These are phyloP conservation scores for Aegilops longissima DNA, from an alignment of 176 grass and related monocot species.

Conservation along the genomic window DNA sequence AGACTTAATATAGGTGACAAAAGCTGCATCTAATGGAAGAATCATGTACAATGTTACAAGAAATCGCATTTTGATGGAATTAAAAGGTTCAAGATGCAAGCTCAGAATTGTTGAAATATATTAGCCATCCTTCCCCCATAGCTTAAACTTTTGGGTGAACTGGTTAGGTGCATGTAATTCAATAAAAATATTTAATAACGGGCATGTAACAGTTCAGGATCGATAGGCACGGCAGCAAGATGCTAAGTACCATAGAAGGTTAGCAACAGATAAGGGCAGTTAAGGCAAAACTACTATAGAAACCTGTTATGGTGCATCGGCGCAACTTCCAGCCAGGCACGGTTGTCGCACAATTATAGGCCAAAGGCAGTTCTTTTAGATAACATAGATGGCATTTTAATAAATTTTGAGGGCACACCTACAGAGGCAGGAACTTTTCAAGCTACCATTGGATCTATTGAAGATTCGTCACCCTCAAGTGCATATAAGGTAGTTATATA, in stretches of 20 bases:
- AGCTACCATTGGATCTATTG: not conserved
- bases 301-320: not conserved
- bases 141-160: not conserved
- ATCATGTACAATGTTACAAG: slow-evolving; percentile 11
- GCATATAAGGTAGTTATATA: not conserved
- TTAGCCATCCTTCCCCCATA: not conserved
- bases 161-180: slow-evolving; percentile 4
- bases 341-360: not conserved
- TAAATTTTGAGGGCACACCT: not conserved
- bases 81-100: not conserved
- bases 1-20: slow-evolving; percentile 36
- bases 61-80: slow-evolving; percentile 20
- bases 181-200: slow-evolving; percentile 1
- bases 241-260: slow-evolving; percentile 10
- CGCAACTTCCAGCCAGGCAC: not conserved
- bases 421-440: not conserved
- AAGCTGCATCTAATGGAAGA: slow-evolving; percentile 28
- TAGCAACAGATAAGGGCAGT: slow-evolving; percentile 20
- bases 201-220: not conserved
- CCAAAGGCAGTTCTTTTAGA: not conserved
- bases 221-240: slow-evolving; percentile 3
- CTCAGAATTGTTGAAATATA: slow-evolving; percentile 12
- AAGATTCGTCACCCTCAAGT: not conserved
- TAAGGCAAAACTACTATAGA: not conserved
- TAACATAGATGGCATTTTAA: not conserved